Base-by-base conservation (phyloP, 306 rosid species). In the Potentilla sterilis region DNA sequence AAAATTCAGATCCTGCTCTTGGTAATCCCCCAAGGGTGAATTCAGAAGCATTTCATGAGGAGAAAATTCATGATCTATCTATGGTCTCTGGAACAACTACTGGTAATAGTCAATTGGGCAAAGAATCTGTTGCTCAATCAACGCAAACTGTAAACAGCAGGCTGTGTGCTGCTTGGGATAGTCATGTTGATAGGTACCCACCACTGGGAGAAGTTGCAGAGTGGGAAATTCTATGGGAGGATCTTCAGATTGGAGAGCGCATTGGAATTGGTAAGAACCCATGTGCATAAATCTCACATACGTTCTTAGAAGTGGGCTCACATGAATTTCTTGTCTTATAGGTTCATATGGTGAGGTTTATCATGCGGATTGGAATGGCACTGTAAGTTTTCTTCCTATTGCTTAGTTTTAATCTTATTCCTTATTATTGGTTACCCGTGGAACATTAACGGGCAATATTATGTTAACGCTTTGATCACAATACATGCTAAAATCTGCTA, bases 201-300 rank as follows among this genome's bases (percentile, higher is more conserved):
- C 85, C 87, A 67, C 84, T 88, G 22, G 91, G 97, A 71, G 97
- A 96, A 78, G 87, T 81, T 66, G 76, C 91, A 38, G 96, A 92
- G 74, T 96, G 96, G 96, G 99, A 96, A 89, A 81, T 96, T 74
- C 88, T 85, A 70, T 96, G 99, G 99, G 98, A 92, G 86, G 97
- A 96, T 88, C 98, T 96, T 80, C 84, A 83, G 64, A 83, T 96
- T 80, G 99, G 98, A 52, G 98, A 96, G 83, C 99, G 99, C n/a
- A 96, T 96, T 74, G 99, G 99, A 76, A 96, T 96, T 73, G 99
- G 99, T 96, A 85, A 92, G 97, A 38, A 46, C 21, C 51, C 38
- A 2, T 40, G 16, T 55, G 52, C 46, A 54, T 28, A 28, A 71
- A 61, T 69, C 12, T 55, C 43, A 12, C 21, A 19, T 49, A 38